phyloP scores from a whole-genome alignment of 306 rosid species.

The Datisca glomerata region DNA sequence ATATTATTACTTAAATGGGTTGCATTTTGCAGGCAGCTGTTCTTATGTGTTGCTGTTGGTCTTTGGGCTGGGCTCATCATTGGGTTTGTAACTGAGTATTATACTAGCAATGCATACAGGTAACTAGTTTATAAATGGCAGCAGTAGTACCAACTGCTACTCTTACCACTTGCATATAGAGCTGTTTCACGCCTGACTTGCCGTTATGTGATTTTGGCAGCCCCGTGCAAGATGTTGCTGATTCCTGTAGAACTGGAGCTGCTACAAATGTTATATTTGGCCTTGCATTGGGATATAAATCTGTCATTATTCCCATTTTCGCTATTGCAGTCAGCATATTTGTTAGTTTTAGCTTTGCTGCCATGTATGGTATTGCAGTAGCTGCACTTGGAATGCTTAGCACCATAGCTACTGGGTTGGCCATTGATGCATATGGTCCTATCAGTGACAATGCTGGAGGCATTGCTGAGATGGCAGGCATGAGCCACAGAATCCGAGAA shows the following conservation, averaged over 20 bases:
- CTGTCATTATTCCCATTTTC: constrained; percentile 89
- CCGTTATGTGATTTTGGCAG: constrained; percentile 22
- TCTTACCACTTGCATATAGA: background rate
- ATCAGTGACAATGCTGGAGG: constrained; percentile 99
- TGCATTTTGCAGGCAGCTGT: constrained; percentile 66
- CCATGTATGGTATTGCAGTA: constrained; percentile 93
- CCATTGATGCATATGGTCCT: constrained; percentile 97
- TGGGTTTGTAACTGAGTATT: constrained; percentile 88
- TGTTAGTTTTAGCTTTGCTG: constrained; percentile 92
- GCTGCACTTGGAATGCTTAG: constrained; percentile 99
- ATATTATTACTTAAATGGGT: background rate
- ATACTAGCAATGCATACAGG: constrained; percentile 96
- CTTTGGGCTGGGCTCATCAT: constrained; percentile 95
- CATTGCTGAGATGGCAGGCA: constrained; percentile 99
- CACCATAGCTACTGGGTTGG: constrained; percentile 93
- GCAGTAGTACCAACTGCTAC: background rate
- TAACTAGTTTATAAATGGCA: constrained; percentile 17
- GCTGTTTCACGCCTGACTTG: background rate
- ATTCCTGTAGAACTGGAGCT: constrained; percentile 95
- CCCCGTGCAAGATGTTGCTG: constrained; percentile 98
- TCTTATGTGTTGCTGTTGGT: constrained; percentile 84
- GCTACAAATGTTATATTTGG: constrained; percentile 97
- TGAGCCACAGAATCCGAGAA: constrained; percentile 92
- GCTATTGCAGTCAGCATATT: constrained; percentile 86
- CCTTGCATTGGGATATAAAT: constrained; percentile 97